Conservation (phyloP, 805 yeast genomes). For the baker's yeast (Saccharomyces cerevisiae) region DNA sequence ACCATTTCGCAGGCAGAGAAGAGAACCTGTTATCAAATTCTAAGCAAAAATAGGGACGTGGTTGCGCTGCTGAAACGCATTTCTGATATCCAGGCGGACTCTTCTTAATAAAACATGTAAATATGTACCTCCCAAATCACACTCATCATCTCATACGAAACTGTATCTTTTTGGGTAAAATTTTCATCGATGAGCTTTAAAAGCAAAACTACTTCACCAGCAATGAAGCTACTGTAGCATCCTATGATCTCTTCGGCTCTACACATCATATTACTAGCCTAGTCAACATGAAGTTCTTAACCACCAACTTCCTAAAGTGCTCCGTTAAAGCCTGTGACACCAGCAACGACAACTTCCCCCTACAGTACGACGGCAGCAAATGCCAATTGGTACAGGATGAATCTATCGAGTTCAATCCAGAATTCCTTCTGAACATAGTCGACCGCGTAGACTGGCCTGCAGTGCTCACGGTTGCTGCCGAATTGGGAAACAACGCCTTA, state of each 20-base stretch:
- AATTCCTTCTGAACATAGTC: slow-evolving; percentile 65
- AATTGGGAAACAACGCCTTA: slow-evolving; percentile 55
- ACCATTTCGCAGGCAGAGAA: not conserved
- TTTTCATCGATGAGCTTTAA: not conserved
- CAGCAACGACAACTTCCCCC: slow-evolving; percentile 72
- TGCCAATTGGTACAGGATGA: slow-evolving; percentile 71
- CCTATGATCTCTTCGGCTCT: not conserved
- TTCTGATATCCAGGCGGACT: not conserved
- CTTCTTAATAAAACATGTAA: not conserved
- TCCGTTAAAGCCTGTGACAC: slow-evolving; percentile 76
- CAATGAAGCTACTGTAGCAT: not conserved
- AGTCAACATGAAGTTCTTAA: slow-evolving; percentile 75
- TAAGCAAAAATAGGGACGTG: slow-evolving; percentile 6
- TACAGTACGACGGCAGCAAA: slow-evolving; percentile 45
- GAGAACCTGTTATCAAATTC: slow-evolving; percentile 5
- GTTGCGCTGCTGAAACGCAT: slow-evolving; percentile 4
- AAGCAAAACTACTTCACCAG: not conserved
- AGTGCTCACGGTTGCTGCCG: slow-evolving; percentile 63
- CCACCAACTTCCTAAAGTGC: slow-evolving; percentile 95
- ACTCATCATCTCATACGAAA: not conserved
- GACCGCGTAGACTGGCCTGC: slow-evolving; percentile 89
- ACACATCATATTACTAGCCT: not conserved
- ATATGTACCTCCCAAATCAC: not conserved
- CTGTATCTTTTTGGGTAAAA: not conserved
- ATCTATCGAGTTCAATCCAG: slow-evolving; percentile 69